Conservation (phyloP, 1,284 basidiomycete species). For the Kalmanozyma brasiliensis region DNA sequence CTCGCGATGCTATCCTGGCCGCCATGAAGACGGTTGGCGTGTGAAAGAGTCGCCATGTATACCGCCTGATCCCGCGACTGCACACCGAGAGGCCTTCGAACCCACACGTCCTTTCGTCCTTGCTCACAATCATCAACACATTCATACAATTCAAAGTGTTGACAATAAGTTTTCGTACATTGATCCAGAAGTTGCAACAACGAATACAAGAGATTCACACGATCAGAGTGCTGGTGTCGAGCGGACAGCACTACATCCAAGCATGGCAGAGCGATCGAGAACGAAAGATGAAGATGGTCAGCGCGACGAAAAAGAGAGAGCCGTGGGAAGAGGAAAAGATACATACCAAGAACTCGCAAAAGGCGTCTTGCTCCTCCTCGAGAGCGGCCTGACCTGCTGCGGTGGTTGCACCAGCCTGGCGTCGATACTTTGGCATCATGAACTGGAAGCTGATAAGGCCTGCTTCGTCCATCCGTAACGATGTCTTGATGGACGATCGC, state of each 20-base stretch:
- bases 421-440: constrained; percentile 56
- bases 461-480: constrained; percentile 53
- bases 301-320: neutral
- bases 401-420: constrained; percentile 5
- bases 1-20: constrained; percentile 21
- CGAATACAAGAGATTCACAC: no score
- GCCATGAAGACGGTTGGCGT: constrained; percentile 11
- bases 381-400: constrained; percentile 30
- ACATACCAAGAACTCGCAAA: constrained; percentile 57
- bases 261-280: neutral
- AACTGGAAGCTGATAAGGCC: constrained; percentile 62
- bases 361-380: constrained; percentile 53
- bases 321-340: no score
- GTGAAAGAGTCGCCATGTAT: neutral
- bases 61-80: no score
- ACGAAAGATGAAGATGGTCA: neutral
- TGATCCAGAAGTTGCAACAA: neutral
- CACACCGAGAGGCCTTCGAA: no score
- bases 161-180: no score
- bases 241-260: constrained; percentile 35
- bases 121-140: no score
- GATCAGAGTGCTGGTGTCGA: constrained; percentile 34
- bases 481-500: constrained; percentile 55
- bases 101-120: no score
- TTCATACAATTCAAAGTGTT: no score